Evolutionary conservation across 805 yeast genomes (phyloP), one percentile per base, ranked within the genome.

Genomic region (Cyberlindnera japonica): DNA sequence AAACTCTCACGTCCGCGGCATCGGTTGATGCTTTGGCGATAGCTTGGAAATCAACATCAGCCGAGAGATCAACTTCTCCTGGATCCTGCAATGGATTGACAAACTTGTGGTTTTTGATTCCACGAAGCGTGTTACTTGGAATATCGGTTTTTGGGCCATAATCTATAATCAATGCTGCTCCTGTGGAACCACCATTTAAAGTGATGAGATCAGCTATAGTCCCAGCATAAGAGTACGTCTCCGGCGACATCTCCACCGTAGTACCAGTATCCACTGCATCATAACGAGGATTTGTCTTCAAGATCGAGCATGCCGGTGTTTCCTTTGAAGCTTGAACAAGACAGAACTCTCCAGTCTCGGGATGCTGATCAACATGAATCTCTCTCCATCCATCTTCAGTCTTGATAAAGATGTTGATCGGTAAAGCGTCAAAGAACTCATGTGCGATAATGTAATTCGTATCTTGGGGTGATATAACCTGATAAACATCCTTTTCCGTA

Each of bases 351-450:
- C 34, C 42, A 3, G 47, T 37, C 2, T 48, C 45, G 3, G 48
- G 41, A 11, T 49, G 52, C 44, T 56, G 74, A 57, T 83, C 91
- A 23, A 87, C 93, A 28, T 83, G 50, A 18, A 75, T 67, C 55
- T 87, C 95, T 49, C 90, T 67, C 95, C 95, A 87, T 0, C 91
- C 91, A 13, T 77, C 61, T 14, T 68, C 66, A 0, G 82, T 78
- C 46, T 71, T 73, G 38, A 72, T 70, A 55, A 83, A 86, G 47
- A 80, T 74, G 48, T 81, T 79, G 18, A 87, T 79, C 0, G 95
- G 95, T 41, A 87, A 64, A 0, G 95, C 95, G 61, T 87, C 95
- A 55, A 82, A 87, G 53, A 87, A 87, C 59, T 87, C 95, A 57
- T 87, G 95, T 0, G 95, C 93, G 39, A 87, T 58, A 5, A 84